Evolutionary conservation across 208 protist species (phyloP).

Genomic region (Vickermania ingenoplastis): DNA sequence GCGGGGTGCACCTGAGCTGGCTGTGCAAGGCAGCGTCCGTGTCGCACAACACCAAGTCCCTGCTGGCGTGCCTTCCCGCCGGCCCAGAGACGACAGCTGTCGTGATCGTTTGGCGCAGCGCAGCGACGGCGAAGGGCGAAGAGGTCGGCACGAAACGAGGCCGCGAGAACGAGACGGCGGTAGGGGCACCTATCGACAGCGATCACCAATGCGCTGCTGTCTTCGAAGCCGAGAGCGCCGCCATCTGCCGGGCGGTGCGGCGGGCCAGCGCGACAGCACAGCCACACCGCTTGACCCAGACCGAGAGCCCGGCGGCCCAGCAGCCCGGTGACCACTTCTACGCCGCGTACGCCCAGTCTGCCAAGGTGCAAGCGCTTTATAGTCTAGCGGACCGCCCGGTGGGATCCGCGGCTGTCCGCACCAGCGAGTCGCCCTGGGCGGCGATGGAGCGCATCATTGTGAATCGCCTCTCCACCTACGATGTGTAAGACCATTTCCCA

Average conservation of each 20-base stretch:
- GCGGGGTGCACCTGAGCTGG: constrained; percentile 14
- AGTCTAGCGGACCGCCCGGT: neutral
- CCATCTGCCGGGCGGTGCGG: neutral
- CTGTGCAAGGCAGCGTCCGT: constrained; percentile 52
- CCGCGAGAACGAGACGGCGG: neutral
- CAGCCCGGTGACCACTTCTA: neutral
- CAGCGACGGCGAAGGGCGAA: neutral
- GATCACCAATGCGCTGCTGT: no score
- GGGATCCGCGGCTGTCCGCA: neutral
- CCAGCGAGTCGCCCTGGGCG: neutral
- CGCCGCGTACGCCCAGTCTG: neutral
- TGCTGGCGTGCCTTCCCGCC: constrained; percentile 40
- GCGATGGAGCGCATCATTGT: constrained; percentile 15
- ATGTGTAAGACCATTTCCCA: constrained; percentile 9
- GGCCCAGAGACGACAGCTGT: constrained; percentile 32
- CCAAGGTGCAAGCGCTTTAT: neutral
- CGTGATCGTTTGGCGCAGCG: constrained; percentile 23
- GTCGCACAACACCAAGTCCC: constrained; percentile 49
- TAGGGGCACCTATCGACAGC: no score
- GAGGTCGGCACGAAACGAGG: neutral
- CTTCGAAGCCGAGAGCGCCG: neutral
- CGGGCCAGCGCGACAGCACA: neutral
- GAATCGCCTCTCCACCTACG: constrained; percentile 12
- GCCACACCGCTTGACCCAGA: neutral
- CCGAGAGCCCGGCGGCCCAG: neutral